Conservation (phyloP, 371 early-diverging fungal species). For the Lichtheimia hyalospora region DNA sequence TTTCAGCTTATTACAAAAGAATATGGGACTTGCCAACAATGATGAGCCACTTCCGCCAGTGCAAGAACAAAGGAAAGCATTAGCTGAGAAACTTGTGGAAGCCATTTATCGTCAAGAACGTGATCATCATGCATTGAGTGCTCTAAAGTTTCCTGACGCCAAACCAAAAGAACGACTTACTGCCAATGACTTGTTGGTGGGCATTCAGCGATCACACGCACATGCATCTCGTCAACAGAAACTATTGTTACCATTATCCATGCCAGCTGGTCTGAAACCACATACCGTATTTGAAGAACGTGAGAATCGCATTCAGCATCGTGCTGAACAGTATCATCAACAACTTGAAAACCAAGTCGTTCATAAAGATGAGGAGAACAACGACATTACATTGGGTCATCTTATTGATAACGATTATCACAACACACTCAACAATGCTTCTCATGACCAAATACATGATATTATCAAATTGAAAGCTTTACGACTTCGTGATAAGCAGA, state of each 20-base stretch:
- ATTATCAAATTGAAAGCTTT: slow-evolving; percentile 90
- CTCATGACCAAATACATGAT: slow-evolving; percentile 55
- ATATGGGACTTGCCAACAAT: slow-evolving; percentile 1
- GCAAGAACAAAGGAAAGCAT: slow-evolving; percentile 29
- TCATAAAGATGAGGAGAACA: slow-evolving; percentile 17
- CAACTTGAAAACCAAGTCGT: slow-evolving; percentile 11
- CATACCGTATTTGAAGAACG: slow-evolving; percentile 64
- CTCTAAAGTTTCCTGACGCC: slow-evolving; percentile 12
- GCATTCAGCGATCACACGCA: slow-evolving; percentile 36
- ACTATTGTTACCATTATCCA: slow-evolving; percentile 53
- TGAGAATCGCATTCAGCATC: slow-evolving; percentile 64
- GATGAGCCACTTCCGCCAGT: slow-evolving; percentile 13
- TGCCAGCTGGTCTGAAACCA: slow-evolving; percentile 69
- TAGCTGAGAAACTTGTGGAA: slow-evolving; percentile 41
- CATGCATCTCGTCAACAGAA: slow-evolving; percentile 70
- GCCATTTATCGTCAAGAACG: slow-evolving; percentile 36
- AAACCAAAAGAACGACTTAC: slow-evolving; percentile 16
- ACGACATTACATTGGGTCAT: slow-evolving; percentile 45
- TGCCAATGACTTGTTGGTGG: slow-evolving; percentile 26
- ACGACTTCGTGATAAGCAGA: slow-evolving; percentile 76
- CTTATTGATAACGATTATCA: slow-evolving; percentile 33
- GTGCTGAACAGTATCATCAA: slow-evolving; percentile 64
- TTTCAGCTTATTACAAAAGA: slow-evolving; percentile 6
- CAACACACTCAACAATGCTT: slow-evolving; percentile 34
- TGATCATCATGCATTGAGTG: slow-evolving; percentile 24